These are phyloP conservation scores for Pezizomycotina sp. DNA, from an alignment of 2,329 filamentous ascomycete genomes.

Conservation along the genomic window DNA sequence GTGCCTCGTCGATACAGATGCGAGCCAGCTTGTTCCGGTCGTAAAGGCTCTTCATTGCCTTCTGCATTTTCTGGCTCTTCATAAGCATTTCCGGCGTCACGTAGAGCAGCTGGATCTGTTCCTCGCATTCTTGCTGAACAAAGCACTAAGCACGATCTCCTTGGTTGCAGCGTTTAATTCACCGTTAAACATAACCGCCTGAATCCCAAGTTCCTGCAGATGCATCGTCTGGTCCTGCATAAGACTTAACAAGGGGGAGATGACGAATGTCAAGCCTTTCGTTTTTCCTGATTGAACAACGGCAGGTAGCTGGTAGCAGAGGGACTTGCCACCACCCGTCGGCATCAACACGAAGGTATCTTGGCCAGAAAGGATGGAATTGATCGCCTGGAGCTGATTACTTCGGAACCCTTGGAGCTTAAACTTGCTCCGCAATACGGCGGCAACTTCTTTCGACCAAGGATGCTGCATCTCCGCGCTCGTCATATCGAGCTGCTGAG, in stretches of 20 bases:
- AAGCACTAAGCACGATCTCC: conserved; percentile 45
- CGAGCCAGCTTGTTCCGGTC: conserved; percentile 57
- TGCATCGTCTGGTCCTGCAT: conserved; percentile 96
- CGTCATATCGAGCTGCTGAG: conserved; percentile 22
- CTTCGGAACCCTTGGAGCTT: conserved; percentile 71
- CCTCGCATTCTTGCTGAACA: conserved; percentile 47
- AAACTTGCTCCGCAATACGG: conserved; percentile 67
- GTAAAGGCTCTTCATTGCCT: conserved; percentile 52
- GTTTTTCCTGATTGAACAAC: conserved; percentile 68
- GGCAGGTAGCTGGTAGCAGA: conserved; percentile 90
- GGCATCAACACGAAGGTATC: conserved; percentile 96
- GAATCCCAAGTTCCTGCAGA: conserved; percentile 55
- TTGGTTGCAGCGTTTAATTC: conserved; percentile 50
- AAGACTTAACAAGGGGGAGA: conserved; percentile 85
- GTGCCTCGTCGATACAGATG: conserved; percentile 95
- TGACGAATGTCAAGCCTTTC: conserved; percentile 71
- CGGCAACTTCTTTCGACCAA: conserved; percentile 77
- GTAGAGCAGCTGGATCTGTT: conserved; percentile 72
- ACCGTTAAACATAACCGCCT: conserved; percentile 67
- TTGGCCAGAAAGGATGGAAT: conserved; percentile 70
- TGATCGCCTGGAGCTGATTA: conserved; percentile 90
- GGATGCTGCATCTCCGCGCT: conserved; percentile 41
- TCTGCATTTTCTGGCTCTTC: conserved; percentile 55
- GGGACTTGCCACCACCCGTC: conserved; percentile 87
- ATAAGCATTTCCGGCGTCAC: conserved; percentile 94